These are phyloP conservation scores for Pilatotrama ljubarskyi DNA, from an alignment of 768 basidiomycete species.

Conservation along the genomic window DNA sequence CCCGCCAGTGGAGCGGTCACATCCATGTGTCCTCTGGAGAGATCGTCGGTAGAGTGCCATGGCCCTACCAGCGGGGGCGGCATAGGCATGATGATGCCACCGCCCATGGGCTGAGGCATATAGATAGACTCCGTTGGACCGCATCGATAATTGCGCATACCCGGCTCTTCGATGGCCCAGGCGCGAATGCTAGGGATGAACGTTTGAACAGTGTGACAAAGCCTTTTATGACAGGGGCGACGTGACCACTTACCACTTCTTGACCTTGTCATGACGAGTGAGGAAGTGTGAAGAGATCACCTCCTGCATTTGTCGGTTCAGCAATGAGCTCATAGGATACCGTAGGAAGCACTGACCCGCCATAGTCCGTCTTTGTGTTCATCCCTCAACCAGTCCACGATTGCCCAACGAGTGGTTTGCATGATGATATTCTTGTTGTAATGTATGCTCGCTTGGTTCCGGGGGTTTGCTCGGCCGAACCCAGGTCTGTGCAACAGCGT, in stretches of 20 bases:
- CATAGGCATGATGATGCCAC: too few relatives aligned
- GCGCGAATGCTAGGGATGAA: conserved; percentile 32
- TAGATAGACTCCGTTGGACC: too few relatives aligned
- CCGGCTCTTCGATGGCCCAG: conserved; percentile 30
- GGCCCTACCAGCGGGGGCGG: too few relatives aligned
- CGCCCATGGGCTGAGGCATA: too few relatives aligned
- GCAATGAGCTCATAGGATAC: neutral
- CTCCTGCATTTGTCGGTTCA: conserved; percentile 37
- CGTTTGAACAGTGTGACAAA: neutral
- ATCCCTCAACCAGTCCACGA: conserved; percentile 53
- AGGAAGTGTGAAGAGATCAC: conserved; percentile 51
- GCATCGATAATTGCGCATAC: too few relatives aligned
- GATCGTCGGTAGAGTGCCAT: too few relatives aligned
- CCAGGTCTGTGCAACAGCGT: conserved; percentile 43
- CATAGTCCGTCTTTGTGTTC: conserved; percentile 45
- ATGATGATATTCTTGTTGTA: conserved; percentile 47
- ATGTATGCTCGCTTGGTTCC: conserved; percentile 36
- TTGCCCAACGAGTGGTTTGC: conserved; percentile 53
- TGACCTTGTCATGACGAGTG: conserved; percentile 42
- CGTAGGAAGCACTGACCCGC: conserved; percentile 36
- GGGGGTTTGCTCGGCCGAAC: conserved; percentile 42
- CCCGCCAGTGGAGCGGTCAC: too few relatives aligned
- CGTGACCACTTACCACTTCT: conserved; percentile 45
- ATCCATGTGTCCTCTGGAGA: too few relatives aligned
- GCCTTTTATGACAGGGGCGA: neutral